Evolutionary conservation across 306 rosid species (phyloP).

Genomic region (Ammopiptanthus mongolicus): DNA sequence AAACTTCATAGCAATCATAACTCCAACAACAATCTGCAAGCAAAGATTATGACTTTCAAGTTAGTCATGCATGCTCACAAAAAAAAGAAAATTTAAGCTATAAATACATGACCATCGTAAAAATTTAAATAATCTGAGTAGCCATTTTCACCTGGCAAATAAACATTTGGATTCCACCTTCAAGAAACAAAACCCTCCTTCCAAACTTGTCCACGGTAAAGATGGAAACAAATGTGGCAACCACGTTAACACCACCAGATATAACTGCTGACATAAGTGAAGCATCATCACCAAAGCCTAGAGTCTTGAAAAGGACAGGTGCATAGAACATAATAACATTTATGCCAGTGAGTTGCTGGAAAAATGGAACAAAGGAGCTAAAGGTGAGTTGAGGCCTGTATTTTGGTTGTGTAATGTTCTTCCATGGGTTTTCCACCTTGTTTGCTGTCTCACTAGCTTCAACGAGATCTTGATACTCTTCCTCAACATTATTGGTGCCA

Average conservation of each 20-base stretch:
- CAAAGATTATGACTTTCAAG: not conserved
- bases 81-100: not conserved
- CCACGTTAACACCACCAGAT: not conserved
- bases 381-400: not conserved
- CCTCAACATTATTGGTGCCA: not conserved
- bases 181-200: not conserved
- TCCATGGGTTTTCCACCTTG: not conserved
- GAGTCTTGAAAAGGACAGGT: not conserved
- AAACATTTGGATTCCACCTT: not conserved
- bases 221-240: not conserved
- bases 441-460: not conserved
- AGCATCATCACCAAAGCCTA: not conserved
- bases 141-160: not conserved
- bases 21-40: not conserved
- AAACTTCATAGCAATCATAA: constrained; percentile 14
- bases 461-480: not conserved
- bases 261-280: not conserved
- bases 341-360: not conserved
- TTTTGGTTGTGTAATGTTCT: not conserved
- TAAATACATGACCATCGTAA: no score
- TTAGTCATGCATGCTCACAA: not conserved
- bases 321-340: not conserved
- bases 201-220: not conserved
- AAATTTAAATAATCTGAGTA: not conserved
- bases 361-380: not conserved